A percentile compares a stretch with the other conserved stretches of the same genome.
Evolutionary conservation across 1,139 yeast genomes (phyloP).

Genomic region (Kodamaea plutei): DNA sequence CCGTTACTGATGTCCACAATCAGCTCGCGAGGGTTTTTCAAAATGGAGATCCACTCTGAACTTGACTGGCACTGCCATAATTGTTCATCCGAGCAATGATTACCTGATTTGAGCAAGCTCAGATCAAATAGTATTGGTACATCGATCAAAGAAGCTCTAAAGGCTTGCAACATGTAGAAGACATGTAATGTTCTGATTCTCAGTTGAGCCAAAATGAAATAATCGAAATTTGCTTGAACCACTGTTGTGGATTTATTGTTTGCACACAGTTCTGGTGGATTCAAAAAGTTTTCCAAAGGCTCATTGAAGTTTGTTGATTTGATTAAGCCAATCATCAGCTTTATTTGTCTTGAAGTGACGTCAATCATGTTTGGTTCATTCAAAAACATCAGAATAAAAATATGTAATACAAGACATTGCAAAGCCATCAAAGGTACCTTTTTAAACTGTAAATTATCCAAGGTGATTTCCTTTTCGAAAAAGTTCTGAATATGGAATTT

Average conservation of each 20-base stretch:
- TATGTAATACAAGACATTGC: conserved; percentile 77
- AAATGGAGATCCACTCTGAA: conserved; percentile 46
- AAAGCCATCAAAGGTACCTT: conserved; percentile 84
- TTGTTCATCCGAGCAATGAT: conserved; percentile 63
- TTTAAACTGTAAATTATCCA: conserved; percentile 47
- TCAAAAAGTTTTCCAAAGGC: conserved; percentile 59
- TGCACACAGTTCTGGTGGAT: conserved; percentile 47
- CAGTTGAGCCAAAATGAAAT: conserved; percentile 76
- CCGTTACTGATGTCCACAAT: conserved; percentile 7
- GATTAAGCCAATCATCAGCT: conserved; percentile 73
- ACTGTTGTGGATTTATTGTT: conserved; percentile 9
- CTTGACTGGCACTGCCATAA: conserved; percentile 64
- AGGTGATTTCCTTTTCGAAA: conserved; percentile 54
- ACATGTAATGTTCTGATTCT: conserved; percentile 83
- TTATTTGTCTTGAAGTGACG: conserved; percentile 70
- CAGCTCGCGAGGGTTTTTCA: conserved; percentile 2
- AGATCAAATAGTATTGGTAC: conserved; percentile 50
- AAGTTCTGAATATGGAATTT: conserved; percentile 73
- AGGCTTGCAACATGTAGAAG: conserved; percentile 66
- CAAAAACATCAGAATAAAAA: conserved; percentile 77
- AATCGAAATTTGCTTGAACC: conserved; percentile 58
- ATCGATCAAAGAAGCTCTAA: conserved; percentile 68
- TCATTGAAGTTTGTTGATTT: conserved; percentile 71
- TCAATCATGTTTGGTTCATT: conserved; percentile 72
- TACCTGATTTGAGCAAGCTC: conserved; percentile 68